Evolutionary conservation across 2,329 filamentous ascomycete species (phyloP).

Genomic region (Kalaharituber pfeilii): DNA sequence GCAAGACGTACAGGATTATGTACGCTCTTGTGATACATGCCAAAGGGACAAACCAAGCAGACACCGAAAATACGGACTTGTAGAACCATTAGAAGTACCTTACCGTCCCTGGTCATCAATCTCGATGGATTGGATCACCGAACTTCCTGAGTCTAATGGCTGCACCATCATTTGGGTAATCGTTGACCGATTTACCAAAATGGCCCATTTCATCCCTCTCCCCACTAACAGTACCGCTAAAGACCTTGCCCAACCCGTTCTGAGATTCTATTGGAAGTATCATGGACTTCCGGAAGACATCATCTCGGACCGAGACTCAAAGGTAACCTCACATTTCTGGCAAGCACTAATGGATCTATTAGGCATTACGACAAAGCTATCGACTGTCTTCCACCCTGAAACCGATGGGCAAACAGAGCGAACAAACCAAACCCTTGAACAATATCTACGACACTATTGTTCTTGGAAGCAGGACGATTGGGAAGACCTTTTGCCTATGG

Average conservation of each 20-base stretch:
- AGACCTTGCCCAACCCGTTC: neutral
- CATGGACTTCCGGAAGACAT: too few species aligned
- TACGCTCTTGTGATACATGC: neutral
- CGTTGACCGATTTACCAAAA: constrained; percentile 3
- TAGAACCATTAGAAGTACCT: constrained; percentile 1
- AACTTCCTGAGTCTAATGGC: constrained; percentile 10
- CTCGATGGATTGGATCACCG: constrained; percentile 21
- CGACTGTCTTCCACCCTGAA: constrained; percentile 20
- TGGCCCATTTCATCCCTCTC: neutral
- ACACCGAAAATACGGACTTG: neutral
- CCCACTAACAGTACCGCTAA: neutral
- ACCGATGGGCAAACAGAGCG: constrained; percentile 23
- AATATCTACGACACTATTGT: constrained; percentile 20
- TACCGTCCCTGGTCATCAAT: constrained; percentile 6
- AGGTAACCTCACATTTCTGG: constrained; percentile 16
- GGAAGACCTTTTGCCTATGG: constrained; percentile 16
- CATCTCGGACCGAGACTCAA: too few species aligned
- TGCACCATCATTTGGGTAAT: constrained; percentile 4
- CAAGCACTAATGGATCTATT: constrained; percentile 6
- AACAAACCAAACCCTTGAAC: constrained; percentile 20
- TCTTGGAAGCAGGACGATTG: constrained; percentile 20
- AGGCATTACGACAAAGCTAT: constrained; percentile 17
- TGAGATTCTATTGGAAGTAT: constrained; percentile 7
- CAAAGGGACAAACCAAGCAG: constrained; percentile 2
- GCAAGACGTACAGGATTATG: neutral